phyloP scores from a whole-genome alignment of 2,329 filamentous ascomycete genomes.

The Phialophora expanda region DNA sequence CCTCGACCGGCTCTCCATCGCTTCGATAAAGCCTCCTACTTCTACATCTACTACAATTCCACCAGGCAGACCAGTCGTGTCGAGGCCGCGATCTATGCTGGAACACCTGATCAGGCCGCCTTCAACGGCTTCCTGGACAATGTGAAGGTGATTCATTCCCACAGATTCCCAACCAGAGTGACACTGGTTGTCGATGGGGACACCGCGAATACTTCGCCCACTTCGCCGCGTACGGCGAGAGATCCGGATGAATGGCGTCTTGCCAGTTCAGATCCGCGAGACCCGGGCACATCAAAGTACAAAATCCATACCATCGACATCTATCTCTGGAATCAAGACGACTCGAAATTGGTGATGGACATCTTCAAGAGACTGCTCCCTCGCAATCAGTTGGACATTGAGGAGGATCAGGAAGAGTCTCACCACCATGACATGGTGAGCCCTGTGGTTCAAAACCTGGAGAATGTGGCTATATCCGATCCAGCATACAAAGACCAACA shows the following conservation, averaged over 20 bases:
- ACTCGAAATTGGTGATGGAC: slow-evolving; percentile 61
- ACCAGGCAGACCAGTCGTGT: slow-evolving; percentile 60
- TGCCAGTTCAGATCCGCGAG: slow-evolving; percentile 57
- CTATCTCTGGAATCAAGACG: slow-evolving; percentile 68
- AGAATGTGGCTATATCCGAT: slow-evolving; percentile 64
- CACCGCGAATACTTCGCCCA: slow-evolving; percentile 40
- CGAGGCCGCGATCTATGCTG: slow-evolving; percentile 68
- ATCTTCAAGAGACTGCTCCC: slow-evolving; percentile 47
- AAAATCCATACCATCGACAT: slow-evolving; percentile 66
- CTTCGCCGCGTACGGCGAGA: slow-evolving; percentile 37
- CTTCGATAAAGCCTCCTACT: slow-evolving; percentile 68
- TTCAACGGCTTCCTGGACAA: slow-evolving; percentile 63
- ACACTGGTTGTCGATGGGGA: slow-evolving; percentile 60
- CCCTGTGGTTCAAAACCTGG: slow-evolving; percentile 67
- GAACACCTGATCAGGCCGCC: slow-evolving; percentile 67
- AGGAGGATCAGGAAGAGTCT: slow-evolving; percentile 48
- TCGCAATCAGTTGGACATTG: slow-evolving; percentile 51
- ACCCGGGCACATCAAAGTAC: slow-evolving; percentile 60
- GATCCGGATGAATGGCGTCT: slow-evolving; percentile 62
- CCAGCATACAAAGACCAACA: slow-evolving; percentile 54
- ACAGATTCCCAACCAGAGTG: slow-evolving; percentile 64
- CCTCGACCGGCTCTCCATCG: slow-evolving; percentile 64
- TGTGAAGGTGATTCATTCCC: slow-evolving; percentile 60
- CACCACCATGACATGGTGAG: slow-evolving; percentile 51
- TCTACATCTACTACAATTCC: slow-evolving; percentile 67